Base-by-base conservation (phyloP, 306 rosid genomes). In the Acacia acuminata region DNA sequence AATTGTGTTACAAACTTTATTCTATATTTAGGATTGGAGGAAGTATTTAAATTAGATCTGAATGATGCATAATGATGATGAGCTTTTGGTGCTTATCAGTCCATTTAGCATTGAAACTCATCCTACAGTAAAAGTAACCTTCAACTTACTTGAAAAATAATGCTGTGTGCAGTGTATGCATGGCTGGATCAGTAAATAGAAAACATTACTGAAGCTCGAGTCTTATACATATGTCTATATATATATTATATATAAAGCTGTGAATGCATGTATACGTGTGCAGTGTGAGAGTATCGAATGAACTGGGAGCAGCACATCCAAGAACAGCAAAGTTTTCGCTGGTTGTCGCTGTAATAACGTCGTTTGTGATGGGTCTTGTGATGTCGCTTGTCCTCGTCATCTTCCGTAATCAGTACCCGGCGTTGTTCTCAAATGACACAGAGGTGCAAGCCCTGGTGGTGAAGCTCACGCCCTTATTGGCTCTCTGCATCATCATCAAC, bases 281-380 rank as follows among this genome's bases (percentile, higher is more conserved):
- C 38, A 71, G 76, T 45, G 76, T 71, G 58, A 71, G 76, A 71
- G 76, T 71, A 10, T 71, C 76, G 4, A 71, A 71, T 71, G 76
- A 71, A 24, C 76, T 71, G 4, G 76, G 76, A 51, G 76, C 76
- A 6, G 76, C 10, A 1, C 76, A 45, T 16, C 76, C 76, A 44
- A 71, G 76, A 71, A 71, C 76, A 44, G 76, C 76, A 22, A 71
- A 71, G n/a, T 71, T 71, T 71, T 71, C 76, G 17, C n/a, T 71
- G 76, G 76, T 71, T 19, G 76, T 71, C 4, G 76, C 76, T 1
- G 22, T 71, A 45, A 71, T 71, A 71, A 71, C 58, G 8, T 71
- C 76, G 13, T 71, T 45, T 71, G 0, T 45, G 0, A 2, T 71
- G 17, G 76, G 76, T 2, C 12, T 71, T 1, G 17, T 71, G 7